Percentiles rank a stretch among this genome's conserved stretches.
Evolutionary conservation across 176 grass and related monocot genomes (phyloP).

Genomic region (Thalia dealbata): DNA sequence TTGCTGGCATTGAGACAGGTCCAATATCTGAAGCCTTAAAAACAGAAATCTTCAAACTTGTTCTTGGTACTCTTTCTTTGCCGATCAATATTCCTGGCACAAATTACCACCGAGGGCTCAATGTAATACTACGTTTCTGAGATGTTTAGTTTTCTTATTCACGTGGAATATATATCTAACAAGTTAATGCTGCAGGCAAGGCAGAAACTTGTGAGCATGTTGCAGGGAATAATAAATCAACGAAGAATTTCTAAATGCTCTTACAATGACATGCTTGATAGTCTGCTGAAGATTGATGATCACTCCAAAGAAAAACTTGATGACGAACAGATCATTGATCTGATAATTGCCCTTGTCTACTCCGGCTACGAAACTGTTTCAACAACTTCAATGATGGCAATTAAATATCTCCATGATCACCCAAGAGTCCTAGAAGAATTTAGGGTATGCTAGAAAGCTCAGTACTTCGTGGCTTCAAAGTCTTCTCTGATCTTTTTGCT

Average conservation of each 20-base stretch:
- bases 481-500: too few relatives aligned
- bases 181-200: slow-evolving; percentile 11
- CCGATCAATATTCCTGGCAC: slow-evolving; percentile 19
- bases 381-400: slow-evolving; percentile 12
- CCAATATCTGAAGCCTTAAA: slow-evolving; percentile 1
- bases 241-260: slow-evolving; percentile 10
- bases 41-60: slow-evolving; percentile 10
- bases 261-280: slow-evolving; percentile 19
- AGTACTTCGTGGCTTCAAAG: background rate
- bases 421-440: slow-evolving; percentile 13
- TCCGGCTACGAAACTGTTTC: slow-evolving; percentile 21
- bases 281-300: background rate
- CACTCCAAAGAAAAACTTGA: background rate
- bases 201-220: slow-evolving; percentile 10
- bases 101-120: slow-evolving; percentile 1
- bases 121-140: slow-evolving; percentile 2
- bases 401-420: slow-evolving; percentile 24
- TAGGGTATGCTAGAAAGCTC: background rate
- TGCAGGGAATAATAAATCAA: slow-evolving; percentile 11
- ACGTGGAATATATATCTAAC: background rate
- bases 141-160: background rate
- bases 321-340: slow-evolving; percentile 21
- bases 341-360: slow-evolving; percentile 12
- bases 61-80: slow-evolving; percentile 11
- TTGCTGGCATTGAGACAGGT: slow-evolving; percentile 17